These are phyloP conservation scores for Diaporthe ampelina DNA, from an alignment of 2,329 filamentous ascomycete genomes.

Conservation along the genomic window DNA sequence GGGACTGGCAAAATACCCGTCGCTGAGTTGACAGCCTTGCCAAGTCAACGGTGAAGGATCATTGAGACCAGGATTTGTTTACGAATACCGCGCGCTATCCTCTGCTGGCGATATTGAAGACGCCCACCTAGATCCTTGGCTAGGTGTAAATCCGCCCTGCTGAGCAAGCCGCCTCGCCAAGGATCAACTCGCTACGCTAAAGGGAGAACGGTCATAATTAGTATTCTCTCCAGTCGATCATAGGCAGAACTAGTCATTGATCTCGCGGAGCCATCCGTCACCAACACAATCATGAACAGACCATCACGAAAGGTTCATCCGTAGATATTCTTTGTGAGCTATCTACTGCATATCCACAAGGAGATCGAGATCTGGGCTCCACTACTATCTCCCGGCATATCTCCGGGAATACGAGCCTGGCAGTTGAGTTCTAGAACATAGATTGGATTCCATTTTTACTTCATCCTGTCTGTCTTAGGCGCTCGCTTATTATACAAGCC, in stretches of 20 bases:
- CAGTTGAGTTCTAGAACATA: not conserved
- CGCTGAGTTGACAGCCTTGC: no score
- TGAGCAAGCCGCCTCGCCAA: no score
- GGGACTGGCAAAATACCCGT: no score
- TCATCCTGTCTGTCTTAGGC: not conserved
- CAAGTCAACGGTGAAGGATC: no score
- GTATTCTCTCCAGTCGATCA: not conserved
- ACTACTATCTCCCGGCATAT: not conserved
- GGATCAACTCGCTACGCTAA: no score
- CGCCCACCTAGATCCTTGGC: no score
- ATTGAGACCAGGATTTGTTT: no score
- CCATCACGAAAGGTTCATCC: not conserved
- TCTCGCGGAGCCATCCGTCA: not conserved
- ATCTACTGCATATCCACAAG: not conserved
- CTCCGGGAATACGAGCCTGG: not conserved
- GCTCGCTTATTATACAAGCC: not conserved
- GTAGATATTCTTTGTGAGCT: not conserved
- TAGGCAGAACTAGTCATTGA: no score
- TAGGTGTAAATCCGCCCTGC: no score
- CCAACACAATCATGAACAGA: not conserved
- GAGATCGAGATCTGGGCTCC: not conserved
- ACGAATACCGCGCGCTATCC: no score
- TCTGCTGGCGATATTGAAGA: no score
- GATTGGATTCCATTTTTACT: not conserved
- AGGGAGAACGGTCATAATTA: not conserved